Evolutionary conservation across 352 stramenopile genomes (phyloP), one percentile per base, ranked within the genome.

Genomic region (Phytophthora litchii): DNA sequence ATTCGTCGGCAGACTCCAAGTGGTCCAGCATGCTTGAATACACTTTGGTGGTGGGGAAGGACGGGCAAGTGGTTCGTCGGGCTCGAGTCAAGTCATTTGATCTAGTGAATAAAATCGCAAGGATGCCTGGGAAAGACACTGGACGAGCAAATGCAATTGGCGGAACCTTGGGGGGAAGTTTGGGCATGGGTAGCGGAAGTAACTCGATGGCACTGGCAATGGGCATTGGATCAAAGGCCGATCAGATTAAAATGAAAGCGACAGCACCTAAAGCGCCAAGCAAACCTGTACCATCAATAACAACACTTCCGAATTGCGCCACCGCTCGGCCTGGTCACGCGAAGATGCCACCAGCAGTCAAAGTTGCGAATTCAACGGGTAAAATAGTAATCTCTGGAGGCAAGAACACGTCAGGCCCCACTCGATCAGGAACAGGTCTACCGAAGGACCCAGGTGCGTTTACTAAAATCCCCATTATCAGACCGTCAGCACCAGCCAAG

Each of bases 1-100:
- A 92, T 56, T 88, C 79, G 10, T 86, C 80, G 4, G 76, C 81
- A 21, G 85, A 94, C 38, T 87, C 83, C 13, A 91, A 91, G 20
- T 94, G 85, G 85, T 91, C 80, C 1, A 91, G 80, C 54, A 94
- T 94, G 85, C 78, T 94, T 3, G 85, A 94, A 54, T 94, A 94
- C 56, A 92, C 85, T 21, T 57, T 94, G 14, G 81, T 92, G 12
- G 85, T 94, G 4, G 85, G 80, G 13, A 94, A 92, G 42, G 85
- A 94, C 21, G 85, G 85, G 1, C 85, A 94, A 59, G 83, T 94
- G n/a, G 80, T 91, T 35, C 85, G 83, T 27, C 72, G 85, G 42
- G 85, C 85, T 19, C 79, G 83, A 3, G 85, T 94, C 40, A 94
- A 94, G 72, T 91, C 80, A 2, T 76, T 94, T 7, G 85, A 94